A percentile compares a stretch with the other conserved stretches of the same genome.
Conservation (phyloP, 179 eudicot genomes). For the Heliamphora pulchella region DNA sequence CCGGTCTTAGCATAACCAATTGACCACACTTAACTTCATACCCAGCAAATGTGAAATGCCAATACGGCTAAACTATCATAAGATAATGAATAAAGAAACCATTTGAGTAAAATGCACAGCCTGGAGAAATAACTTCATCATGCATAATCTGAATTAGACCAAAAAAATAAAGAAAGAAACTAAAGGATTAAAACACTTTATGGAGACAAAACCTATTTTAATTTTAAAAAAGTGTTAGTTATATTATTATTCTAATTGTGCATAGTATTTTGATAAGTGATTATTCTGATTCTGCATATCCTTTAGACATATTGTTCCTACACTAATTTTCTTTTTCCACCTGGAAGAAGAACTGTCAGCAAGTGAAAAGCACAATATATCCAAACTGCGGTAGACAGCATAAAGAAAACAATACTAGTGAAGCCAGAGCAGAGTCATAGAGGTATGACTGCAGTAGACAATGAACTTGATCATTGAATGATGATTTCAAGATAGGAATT, state of each 20-base stretch:
- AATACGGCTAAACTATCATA: not conserved
- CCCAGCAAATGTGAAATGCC: not conserved
- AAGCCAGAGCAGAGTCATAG: not conserved
- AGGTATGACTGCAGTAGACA: too few relatives aligned
- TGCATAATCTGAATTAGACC: not conserved
- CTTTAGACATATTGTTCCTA: not conserved
- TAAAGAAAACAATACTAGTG: not conserved
- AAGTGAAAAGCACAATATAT: not conserved
- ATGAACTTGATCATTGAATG: too few relatives aligned
- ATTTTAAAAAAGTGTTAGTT: too few relatives aligned
- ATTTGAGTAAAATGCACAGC: not conserved
- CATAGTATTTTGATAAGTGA: not conserved
- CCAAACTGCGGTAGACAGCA: not conserved
- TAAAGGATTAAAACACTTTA: too few relatives aligned
- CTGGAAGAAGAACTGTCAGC: not conserved
- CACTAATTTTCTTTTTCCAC: too few relatives aligned
- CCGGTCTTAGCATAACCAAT: not conserved
- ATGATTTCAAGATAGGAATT: too few relatives aligned
- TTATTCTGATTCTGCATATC: not conserved
- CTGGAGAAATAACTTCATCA: not conserved
- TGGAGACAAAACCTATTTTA: too few relatives aligned
- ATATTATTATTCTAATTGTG: too few relatives aligned
- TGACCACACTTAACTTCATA: not conserved
- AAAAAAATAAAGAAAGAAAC: not conserved
- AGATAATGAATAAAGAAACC: not conserved